These are phyloP conservation scores for Diaporthe amygdali DNA, from an alignment of 2,329 filamentous ascomycete species.

Conservation along the genomic window DNA sequence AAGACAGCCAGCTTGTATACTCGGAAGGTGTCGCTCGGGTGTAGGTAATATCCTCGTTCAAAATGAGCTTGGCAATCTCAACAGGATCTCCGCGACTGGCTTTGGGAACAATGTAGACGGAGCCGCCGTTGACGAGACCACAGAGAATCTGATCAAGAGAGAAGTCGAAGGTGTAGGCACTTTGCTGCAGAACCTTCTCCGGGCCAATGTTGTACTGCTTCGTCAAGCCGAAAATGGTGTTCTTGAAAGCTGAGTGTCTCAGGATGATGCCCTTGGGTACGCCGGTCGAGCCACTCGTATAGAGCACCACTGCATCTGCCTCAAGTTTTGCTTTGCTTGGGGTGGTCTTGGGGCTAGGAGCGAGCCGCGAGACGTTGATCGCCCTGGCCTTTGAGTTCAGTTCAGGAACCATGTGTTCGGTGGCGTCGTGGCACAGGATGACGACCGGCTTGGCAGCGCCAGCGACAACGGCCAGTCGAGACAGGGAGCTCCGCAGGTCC, in stretches of 20 bases:
- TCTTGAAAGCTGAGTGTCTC: conserved; percentile 35
- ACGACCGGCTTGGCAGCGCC: conserved; percentile 34
- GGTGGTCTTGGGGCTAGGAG: background rate
- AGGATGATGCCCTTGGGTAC: conserved; percentile 48
- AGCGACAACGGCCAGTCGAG: conserved; percentile 38
- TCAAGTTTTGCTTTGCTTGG: background rate
- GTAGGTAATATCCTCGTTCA: conserved; percentile 36
- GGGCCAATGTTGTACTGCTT: conserved; percentile 26
- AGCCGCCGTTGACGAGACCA: conserved; percentile 35
- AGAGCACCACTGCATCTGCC: conserved; percentile 37
- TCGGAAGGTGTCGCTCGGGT: conserved; percentile 46
- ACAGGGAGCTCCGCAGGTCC: conserved; percentile 38
- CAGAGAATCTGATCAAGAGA: conserved; percentile 37
- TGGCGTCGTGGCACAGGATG: conserved; percentile 28
- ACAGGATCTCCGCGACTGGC: conserved; percentile 37
- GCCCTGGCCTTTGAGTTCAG: background rate
- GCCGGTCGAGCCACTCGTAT: conserved; percentile 38
- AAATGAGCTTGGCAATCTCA: conserved; percentile 39
- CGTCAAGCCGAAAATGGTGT: conserved; percentile 32
- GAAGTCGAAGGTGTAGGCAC: conserved; percentile 46
- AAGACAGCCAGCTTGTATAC: conserved; percentile 34
- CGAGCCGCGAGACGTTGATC: background rate
- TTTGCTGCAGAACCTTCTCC: conserved; percentile 40
- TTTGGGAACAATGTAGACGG: conserved; percentile 33
- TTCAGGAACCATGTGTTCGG: background rate